Evolutionary conservation across 2,329 filamentous ascomycete species (phyloP).

Genomic region (Claviceps citrina): DNA sequence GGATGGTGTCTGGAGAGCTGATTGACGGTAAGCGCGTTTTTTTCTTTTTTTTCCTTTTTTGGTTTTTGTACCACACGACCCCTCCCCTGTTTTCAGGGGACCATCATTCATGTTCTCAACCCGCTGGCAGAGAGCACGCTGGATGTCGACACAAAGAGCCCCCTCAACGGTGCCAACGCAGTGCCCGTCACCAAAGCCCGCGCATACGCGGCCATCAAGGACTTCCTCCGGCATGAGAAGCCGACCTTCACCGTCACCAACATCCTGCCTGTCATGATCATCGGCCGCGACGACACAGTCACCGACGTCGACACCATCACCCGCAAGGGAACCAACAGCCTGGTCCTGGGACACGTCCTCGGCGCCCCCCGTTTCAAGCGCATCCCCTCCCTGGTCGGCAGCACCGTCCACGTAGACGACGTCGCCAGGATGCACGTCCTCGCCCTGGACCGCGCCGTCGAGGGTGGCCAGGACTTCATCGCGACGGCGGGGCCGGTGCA

Average conservation of each 20-base stretch:
- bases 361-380: slow-evolving; percentile 14
- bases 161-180: slow-evolving; percentile 19
- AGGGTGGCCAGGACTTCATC: slow-evolving; percentile 11
- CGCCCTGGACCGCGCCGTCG: slow-evolving; percentile 18
- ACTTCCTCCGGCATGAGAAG: slow-evolving; percentile 17
- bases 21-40: slow-evolving; percentile 1
- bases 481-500: slow-evolving; percentile 15
- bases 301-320: slow-evolving; percentile 13
- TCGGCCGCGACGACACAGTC: slow-evolving; percentile 21
- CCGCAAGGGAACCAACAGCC: slow-evolving; percentile 18
- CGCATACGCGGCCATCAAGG: slow-evolving; percentile 18
- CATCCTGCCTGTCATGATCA: slow-evolving; percentile 21
- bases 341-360: slow-evolving; percentile 19
- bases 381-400: slow-evolving; percentile 12
- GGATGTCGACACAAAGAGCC: slow-evolving; percentile 7
- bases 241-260: slow-evolving; percentile 22
- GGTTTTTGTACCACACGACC: too few species aligned
- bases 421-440: slow-evolving; percentile 23
- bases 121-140: neutral
- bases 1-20: neutral
- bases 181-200: slow-evolving; percentile 22
- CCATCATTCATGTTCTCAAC: too few species aligned
- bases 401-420: slow-evolving; percentile 23
- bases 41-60: too few species aligned
- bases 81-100: too few species aligned